Evolutionary conservation across 768 basidiomycete species (phyloP).

Genomic region (Lactarius tabidus): DNA sequence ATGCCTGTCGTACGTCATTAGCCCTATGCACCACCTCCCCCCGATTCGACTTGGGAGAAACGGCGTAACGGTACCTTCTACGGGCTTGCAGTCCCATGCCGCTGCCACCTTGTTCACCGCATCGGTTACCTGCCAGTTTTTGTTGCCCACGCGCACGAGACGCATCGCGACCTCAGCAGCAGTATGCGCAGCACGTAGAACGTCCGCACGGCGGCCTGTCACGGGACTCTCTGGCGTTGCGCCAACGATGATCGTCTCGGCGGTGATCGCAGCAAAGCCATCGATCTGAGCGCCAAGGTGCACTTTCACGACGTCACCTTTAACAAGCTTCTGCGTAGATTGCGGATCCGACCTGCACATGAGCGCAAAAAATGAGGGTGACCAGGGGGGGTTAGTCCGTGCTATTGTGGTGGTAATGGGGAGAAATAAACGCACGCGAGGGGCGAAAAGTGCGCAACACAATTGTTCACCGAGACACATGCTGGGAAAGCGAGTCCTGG

Average conservation of each 20-base stretch:
- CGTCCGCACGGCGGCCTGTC: slow-evolving; percentile 85
- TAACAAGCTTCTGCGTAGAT: slow-evolving; percentile 62
- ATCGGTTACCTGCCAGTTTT: slow-evolving; percentile 94
- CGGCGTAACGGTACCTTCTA: slow-evolving; percentile 64
- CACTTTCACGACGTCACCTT: slow-evolving; percentile 92
- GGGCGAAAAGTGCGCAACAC: slow-evolving; percentile 96
- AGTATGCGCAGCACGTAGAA: slow-evolving; percentile 87
- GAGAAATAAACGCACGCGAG: slow-evolving; percentile 60
- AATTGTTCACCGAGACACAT: slow-evolving; percentile 89
- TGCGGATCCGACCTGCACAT: slow-evolving; percentile 65
- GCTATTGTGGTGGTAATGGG: neutral
- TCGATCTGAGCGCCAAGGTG: slow-evolving; percentile 98
- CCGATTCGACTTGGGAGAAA: neutral
- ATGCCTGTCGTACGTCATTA: slow-evolving; percentile 53
- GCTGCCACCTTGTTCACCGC: slow-evolving; percentile 68
- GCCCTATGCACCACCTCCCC: slow-evolving; percentile 8
- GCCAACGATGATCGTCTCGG: slow-evolving; percentile 90
- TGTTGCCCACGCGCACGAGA: slow-evolving; percentile 84
- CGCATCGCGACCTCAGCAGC: slow-evolving; percentile 93
- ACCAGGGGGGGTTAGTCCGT: slow-evolving; percentile 5
- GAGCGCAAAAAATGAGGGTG: slow-evolving; percentile 13
- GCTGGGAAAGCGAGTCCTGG: slow-evolving; percentile 94
- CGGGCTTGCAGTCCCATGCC: slow-evolving; percentile 82
- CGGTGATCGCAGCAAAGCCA: slow-evolving; percentile 90
- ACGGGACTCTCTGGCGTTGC: slow-evolving; percentile 68